phyloP scores from a whole-genome alignment of 805 yeast species.

The Wickerhamiella musiphila region DNA sequence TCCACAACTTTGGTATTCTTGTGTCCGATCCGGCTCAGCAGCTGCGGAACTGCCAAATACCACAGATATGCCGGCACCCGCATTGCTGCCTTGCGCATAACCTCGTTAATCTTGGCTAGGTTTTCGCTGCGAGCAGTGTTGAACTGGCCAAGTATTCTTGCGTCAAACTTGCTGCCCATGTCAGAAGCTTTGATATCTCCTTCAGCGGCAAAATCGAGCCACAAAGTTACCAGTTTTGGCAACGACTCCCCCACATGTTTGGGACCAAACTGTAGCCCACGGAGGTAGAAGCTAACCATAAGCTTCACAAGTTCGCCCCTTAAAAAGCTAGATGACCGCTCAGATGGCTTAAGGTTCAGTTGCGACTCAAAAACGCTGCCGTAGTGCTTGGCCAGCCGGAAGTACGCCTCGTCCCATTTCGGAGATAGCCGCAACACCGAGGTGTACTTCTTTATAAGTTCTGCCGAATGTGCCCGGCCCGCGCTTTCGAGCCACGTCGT shows the following conservation, averaged over 20 bases:
- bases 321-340: constrained; percentile 12
- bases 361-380: constrained; percentile 62
- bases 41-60: constrained; percentile 74
- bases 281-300: constrained; percentile 38
- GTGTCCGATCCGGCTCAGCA: constrained; percentile 64
- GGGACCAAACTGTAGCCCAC: constrained; percentile 44
- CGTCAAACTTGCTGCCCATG: too few species aligned
- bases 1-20: constrained; percentile 37
- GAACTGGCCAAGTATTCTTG: not conserved
- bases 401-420: constrained; percentile 64
- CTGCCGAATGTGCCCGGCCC: constrained; percentile 61
- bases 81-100: not conserved
- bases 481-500: constrained; percentile 81
- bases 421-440: constrained; percentile 37
- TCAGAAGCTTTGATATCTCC: not conserved
- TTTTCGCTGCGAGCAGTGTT: not conserved
- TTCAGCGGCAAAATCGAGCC: constrained; percentile 51
- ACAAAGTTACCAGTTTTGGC: constrained; percentile 48
- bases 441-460: constrained; percentile 52
- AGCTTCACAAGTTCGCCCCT: constrained; percentile 33
- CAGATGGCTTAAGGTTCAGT: constrained; percentile 22
- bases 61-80: constrained; percentile 40
- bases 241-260: constrained; percentile 62
- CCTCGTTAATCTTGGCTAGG: not conserved
- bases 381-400: constrained; percentile 61